Conservation (phyloP, 177 flowering plant species). For the Tripterygium wilfordii region DNA sequence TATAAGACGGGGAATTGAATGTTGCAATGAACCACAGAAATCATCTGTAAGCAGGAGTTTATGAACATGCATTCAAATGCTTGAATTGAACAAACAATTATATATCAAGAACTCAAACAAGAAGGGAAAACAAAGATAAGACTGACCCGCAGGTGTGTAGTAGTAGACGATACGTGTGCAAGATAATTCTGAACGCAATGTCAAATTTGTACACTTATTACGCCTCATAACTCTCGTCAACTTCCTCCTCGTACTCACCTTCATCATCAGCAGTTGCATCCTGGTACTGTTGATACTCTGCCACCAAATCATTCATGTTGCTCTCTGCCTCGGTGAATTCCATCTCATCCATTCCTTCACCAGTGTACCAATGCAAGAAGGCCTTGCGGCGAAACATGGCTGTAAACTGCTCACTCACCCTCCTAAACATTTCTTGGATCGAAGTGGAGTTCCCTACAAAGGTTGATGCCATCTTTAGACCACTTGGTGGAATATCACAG, state of each 20-base stretch:
- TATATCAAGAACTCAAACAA: too few relatives aligned
- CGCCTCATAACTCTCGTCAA: conserved; percentile 27
- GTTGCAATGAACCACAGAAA: too few relatives aligned
- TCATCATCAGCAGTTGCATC: conserved; percentile 66
- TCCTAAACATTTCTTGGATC: conserved; percentile 75
- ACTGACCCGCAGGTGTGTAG: too few relatives aligned
- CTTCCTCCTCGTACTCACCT: conserved; percentile 47
- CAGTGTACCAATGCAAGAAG: conserved; percentile 76
- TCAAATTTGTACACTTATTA: too few relatives aligned
- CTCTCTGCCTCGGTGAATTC: conserved; percentile 82
- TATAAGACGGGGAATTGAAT: too few relatives aligned
- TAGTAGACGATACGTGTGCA: too few relatives aligned
- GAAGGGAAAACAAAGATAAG: too few relatives aligned
- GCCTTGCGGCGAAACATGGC: conserved; percentile 81
- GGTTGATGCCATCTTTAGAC: conserved; percentile 68
- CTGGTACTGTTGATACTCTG: conserved; percentile 77
- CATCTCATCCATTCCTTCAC: conserved; percentile 86
- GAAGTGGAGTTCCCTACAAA: conserved; percentile 74
- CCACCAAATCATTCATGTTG: conserved; percentile 77
- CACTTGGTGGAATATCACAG: conserved; percentile 69
- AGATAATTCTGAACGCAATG: too few relatives aligned
- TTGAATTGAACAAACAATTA: too few relatives aligned
- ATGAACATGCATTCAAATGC: too few relatives aligned
- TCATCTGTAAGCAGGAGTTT: too few relatives aligned
- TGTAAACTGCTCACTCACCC: conserved; percentile 79